These are phyloP conservation scores for Angomonas deanei DNA, from an alignment of 208 protist species.

Conservation along the genomic window DNA sequence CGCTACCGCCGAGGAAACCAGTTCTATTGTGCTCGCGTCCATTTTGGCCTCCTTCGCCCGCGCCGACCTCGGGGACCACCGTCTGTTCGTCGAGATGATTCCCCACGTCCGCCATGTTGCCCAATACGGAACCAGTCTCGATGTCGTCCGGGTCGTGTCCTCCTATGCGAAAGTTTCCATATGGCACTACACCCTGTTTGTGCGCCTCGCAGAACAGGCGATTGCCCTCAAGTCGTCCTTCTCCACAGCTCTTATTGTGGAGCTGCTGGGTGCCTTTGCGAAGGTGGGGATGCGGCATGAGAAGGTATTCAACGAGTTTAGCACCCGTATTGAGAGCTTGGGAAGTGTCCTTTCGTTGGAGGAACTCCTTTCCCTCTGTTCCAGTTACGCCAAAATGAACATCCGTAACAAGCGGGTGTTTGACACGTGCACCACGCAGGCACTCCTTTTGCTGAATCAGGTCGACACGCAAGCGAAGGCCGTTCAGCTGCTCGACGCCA, in stretches of 20 bases:
- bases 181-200: conserved; percentile 88
- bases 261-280: conserved; percentile 51
- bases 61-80: conserved; percentile 50
- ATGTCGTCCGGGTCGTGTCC: conserved; percentile 68
- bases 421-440: not conserved
- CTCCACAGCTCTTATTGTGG: conserved; percentile 13
- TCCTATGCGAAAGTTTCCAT: conserved; percentile 69
- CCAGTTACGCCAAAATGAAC: conserved; percentile 31
- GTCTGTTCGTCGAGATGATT: conserved; percentile 80
- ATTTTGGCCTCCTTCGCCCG: conserved; percentile 67
- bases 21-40: conserved; percentile 58
- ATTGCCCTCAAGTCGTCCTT: conserved; percentile 40
- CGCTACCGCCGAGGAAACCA: conserved; percentile 44
- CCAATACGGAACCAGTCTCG: conserved; percentile 66
- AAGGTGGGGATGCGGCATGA: conserved; percentile 47
- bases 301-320: conserved; percentile 27
- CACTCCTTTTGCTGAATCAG: not conserved
- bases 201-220: conserved; percentile 67
- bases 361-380: conserved; percentile 24
- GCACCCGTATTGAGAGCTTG: conserved; percentile 30
- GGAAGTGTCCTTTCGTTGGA: conserved; percentile 25
- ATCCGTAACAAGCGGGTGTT: not conserved
- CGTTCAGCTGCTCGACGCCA: not conserved
- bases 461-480: not conserved
- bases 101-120: conserved; percentile 68